Percentiles rank a stretch among this genome's conserved stretches.
These are phyloP conservation scores for Fusarium heterosporum DNA, from an alignment of 2,329 filamentous ascomycete species.

Conservation along the genomic window DNA sequence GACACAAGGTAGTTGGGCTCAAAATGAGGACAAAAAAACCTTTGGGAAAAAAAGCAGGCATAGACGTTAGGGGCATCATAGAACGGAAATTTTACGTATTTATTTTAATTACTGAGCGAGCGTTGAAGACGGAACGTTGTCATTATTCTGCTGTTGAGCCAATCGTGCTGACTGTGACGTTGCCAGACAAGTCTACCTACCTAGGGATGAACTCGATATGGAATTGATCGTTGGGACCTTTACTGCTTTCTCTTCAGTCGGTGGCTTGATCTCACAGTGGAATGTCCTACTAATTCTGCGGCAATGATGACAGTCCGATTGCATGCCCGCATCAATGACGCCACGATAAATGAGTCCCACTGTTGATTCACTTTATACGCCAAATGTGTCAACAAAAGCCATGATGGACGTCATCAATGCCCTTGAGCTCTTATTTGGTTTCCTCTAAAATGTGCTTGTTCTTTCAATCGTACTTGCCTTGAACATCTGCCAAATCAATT, in stretches of 20 bases:
- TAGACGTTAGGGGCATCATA: constrained; percentile 40
- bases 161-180: neutral
- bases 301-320: constrained; percentile 32
- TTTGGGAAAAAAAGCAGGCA: constrained; percentile 32
- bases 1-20: neutral
- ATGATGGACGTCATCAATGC: constrained; percentile 19
- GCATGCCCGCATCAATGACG: constrained; percentile 44
- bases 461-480: neutral
- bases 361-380: constrained; percentile 16
- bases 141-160: neutral
- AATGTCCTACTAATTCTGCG: neutral
- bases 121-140: neutral
- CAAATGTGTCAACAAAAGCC: constrained; percentile 11
- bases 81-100: constrained; percentile 37
- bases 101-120: constrained; percentile 32
- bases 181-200: neutral
- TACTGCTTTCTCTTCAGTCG: neutral
- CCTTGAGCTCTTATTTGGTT: neutral
- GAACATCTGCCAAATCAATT: neutral
- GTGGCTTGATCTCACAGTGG: neutral
- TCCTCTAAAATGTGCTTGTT: neutral
- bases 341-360: constrained; percentile 29
- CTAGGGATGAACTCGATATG: neutral
- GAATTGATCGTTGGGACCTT: neutral
- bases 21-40: constrained; percentile 5